These are phyloP conservation scores for Chromera velia DNA, from an alignment of 73 alveolate genomes.

Conservation along the genomic window DNA sequence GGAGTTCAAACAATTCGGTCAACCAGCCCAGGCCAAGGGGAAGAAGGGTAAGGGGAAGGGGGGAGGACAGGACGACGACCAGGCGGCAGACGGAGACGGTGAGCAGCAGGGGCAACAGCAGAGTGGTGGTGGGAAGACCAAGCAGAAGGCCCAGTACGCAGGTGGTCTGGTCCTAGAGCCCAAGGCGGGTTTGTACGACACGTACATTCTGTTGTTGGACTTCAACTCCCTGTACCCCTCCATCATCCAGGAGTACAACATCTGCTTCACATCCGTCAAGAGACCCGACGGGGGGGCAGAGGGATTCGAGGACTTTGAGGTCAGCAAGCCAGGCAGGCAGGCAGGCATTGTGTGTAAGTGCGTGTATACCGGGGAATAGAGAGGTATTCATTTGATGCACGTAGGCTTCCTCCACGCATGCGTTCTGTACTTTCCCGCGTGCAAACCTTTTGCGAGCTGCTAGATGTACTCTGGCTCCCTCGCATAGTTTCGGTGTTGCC, in stretches of 20 bases:
- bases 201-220: conserved; percentile 87
- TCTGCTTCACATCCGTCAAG: conserved; percentile 97
- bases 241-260: conserved; percentile 93
- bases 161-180: conserved; percentile 97
- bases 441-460: too few species aligned
- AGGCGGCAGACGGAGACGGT: conserved; percentile 48
- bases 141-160: conserved; percentile 58
- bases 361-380: too few species aligned
- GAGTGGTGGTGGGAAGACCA: conserved; percentile 58
- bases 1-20: conserved; percentile 36
- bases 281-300: conserved; percentile 56
- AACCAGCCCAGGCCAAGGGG: conserved; percentile 52
- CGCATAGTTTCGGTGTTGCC: too few species aligned
- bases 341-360: too few species aligned
- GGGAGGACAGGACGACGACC: conserved; percentile 61
- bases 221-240: conserved; percentile 98
- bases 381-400: too few species aligned
- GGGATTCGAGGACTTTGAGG: too few species aligned
- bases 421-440: too few species aligned
- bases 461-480: too few species aligned
- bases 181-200: conserved; percentile 90
- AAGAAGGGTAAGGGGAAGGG: conserved; percentile 39
- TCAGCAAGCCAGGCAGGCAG: too few species aligned
- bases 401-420: too few species aligned
- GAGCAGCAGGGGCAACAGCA: conserved; percentile 62